A percentile compares a stretch with the other conserved stretches of the same genome.
These are phyloP conservation scores for Sphaerostilbella broomeana DNA, from an alignment of 2,329 filamentous ascomycete species.

Conservation along the genomic window DNA sequence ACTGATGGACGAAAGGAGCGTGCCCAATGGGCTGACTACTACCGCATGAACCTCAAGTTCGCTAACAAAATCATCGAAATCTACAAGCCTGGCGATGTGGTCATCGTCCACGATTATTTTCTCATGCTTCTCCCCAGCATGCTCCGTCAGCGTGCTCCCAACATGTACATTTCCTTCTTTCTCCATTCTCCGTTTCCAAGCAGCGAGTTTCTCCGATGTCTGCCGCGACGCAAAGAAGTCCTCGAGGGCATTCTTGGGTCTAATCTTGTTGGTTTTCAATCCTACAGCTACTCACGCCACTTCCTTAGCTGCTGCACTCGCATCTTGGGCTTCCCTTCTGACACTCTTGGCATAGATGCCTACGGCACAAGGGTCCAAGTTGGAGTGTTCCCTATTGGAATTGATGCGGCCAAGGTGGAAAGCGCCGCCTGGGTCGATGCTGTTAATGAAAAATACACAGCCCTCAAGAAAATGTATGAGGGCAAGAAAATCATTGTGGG, in stretches of 20 bases:
- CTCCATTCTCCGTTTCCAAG: conserved; percentile 92
- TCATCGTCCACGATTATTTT: conserved; percentile 92
- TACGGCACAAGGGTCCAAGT: conserved; percentile 86
- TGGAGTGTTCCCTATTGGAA: conserved; percentile 90
- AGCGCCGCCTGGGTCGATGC: conserved; percentile 64
- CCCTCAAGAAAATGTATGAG: conserved; percentile 69
- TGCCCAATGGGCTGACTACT: conserved; percentile 85
- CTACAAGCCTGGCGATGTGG: conserved; percentile 88
- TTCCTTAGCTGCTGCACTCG: conserved; percentile 92
- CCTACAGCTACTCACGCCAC: conserved; percentile 89
- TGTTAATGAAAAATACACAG: conserved; percentile 64
- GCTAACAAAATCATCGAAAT: conserved; percentile 80
- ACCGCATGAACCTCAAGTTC: conserved; percentile 86
- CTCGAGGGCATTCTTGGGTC: conserved; percentile 83
- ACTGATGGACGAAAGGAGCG: conserved; percentile 77
- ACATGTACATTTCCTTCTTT: conserved; percentile 92
- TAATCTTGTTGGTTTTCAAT: conserved; percentile 93
- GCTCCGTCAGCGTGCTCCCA: conserved; percentile 75
- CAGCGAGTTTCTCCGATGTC: conserved; percentile 87
- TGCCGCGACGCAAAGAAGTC: conserved; percentile 82
- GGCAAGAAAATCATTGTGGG: conserved; percentile 94
- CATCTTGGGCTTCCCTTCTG: conserved; percentile 83
- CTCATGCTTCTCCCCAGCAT: conserved; percentile 84
- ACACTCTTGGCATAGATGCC: conserved; percentile 76
- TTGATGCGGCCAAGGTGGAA: conserved; percentile 77